Base-by-base conservation (phyloP, 1,284 basidiomycete species). In the Cryptococcus sp. region DNA sequence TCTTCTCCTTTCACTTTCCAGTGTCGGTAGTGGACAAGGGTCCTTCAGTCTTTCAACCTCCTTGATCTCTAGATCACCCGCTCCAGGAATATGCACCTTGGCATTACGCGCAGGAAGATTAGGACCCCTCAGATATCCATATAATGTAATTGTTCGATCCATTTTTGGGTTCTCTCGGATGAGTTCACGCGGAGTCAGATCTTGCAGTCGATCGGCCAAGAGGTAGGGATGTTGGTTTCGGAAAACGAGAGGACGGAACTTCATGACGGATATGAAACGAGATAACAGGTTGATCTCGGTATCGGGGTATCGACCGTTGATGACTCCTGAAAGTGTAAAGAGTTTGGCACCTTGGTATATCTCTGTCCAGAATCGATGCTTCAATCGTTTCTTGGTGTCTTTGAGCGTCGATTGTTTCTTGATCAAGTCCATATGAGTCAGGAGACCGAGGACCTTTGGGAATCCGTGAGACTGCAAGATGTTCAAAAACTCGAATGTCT, bases 361-460 rank as follows among this genome's bases (percentile, higher is more conserved):
- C 74, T 99, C 96, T 0, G 94, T 92, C 94, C 96, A 99, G 78
- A 99, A 99, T n/a, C 96, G 88, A 72, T 91, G 94, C 77, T 98
- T 99, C 44, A 99, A 82, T 0, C 86, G 78, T 71, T 97, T 98
- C 79, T 98, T 99, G 48, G 91, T 93, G 46, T 85, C 85, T 55
- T 87, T 88, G 45, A 98, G 83, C 1, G 85, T 87, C 1, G 87
- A 82, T 7, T 87, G 82, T 71, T 93, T 96, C 79, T 97, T 97
- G 68, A 99, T 90, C 56, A 99, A 85, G 75, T 98, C 96, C 43
- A 98, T 83, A 73, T 99, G 96, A 21, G 92, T 89, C 41, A 99
- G 85, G 49, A 99, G 78, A 54, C 94, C 94, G 57, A 99, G 92
- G 66, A 98, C 89, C 79, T 98, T 98, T 3, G 96, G 96, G 73